phyloP scores from a whole-genome alignment of 148 eudicot species.

The Linanthus parryae region DNA sequence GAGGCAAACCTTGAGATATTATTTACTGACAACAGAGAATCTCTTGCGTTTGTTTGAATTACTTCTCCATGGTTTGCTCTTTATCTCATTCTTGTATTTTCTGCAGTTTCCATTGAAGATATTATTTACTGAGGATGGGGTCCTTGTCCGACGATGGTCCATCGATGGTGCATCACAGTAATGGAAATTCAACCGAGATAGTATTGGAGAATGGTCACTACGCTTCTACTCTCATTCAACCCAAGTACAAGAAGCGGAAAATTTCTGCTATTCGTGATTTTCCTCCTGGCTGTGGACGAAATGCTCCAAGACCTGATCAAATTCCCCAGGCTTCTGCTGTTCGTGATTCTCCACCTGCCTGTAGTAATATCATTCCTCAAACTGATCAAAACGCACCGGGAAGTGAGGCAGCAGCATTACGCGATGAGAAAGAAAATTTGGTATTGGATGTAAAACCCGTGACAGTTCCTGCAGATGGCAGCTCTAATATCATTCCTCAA shows the following conservation, averaged over 20 bases:
- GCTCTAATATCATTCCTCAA: too few species aligned
- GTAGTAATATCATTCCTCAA: too few species aligned
- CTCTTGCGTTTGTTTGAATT: too few species aligned
- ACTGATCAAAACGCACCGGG: too few species aligned
- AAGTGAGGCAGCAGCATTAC: conserved; percentile 3
- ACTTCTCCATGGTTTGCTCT: too few species aligned
- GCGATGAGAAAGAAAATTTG: conserved; percentile 1
- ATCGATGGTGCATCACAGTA: too few species aligned
- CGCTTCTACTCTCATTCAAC: conserved; percentile 16
- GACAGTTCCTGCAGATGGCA: too few species aligned
- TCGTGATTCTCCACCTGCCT: too few species aligned
- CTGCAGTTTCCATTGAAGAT: too few species aligned
- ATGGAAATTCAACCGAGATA: conserved; percentile 18
- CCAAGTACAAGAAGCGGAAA: conserved; percentile 35
- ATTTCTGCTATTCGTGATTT: conserved; percentile 56
- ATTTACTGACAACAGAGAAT: too few species aligned
- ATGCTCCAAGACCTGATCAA: conserved; percentile 13
- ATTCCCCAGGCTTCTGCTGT: conserved; percentile 11
- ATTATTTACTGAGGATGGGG: conserved; percentile 13
- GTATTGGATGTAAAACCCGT: conserved; percentile 6
- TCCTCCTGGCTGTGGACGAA: conserved; percentile 75
- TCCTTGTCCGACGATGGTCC: conserved; percentile 4
- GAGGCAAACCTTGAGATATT: too few species aligned
- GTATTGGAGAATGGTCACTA: conserved; percentile 28
- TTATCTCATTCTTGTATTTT: too few species aligned